phyloP scores from a whole-genome alignment of 176 grass and related monocot species.

The Phragmites australis region DNA sequence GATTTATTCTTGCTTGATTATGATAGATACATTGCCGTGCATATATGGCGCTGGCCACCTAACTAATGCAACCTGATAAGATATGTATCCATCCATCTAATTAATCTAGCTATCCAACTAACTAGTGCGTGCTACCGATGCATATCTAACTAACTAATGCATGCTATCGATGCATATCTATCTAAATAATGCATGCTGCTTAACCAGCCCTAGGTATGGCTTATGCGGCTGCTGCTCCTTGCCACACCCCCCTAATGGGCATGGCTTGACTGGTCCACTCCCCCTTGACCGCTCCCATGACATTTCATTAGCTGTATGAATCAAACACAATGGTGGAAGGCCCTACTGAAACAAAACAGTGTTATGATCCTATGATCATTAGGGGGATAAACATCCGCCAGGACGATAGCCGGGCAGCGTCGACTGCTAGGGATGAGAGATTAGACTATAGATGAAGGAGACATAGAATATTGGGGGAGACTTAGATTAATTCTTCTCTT shows the following conservation, averaged over 20 bases:
- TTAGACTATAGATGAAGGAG: no score
- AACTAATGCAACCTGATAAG: no score
- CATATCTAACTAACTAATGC: background rate
- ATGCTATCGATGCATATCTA: background rate
- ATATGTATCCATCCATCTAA: no score
- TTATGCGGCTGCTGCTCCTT: background rate
- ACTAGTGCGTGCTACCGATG: no score
- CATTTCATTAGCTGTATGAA: slow-evolving; percentile 13
- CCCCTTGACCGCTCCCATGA: background rate
- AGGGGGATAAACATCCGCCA: no score
- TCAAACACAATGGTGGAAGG: background rate
- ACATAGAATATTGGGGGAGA: no score
- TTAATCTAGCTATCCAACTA: no score
- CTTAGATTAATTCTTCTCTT: no score
- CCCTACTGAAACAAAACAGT: background rate
- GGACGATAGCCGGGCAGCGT: no score
- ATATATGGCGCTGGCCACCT: background rate
- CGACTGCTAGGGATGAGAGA: no score
- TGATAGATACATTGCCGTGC: background rate
- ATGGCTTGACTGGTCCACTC: background rate
- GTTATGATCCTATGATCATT: no score
- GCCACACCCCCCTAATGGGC: background rate
- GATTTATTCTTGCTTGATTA: background rate
- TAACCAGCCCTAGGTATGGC: background rate
- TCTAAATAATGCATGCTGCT: background rate